Base-by-base conservation (phyloP, 305 asterid species). In the Fraxinus baroniana region DNA sequence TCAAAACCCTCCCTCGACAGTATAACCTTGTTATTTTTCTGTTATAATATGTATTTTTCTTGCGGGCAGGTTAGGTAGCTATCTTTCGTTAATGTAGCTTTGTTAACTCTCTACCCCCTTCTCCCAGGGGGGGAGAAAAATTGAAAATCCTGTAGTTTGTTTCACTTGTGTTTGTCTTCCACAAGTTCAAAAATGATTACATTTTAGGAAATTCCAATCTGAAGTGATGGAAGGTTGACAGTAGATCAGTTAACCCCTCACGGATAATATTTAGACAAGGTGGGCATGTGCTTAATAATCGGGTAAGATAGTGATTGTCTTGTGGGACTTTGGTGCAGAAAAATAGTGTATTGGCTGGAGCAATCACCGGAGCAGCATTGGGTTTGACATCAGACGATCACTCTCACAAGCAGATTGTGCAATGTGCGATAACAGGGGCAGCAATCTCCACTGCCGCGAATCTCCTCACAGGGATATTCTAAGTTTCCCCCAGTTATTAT, bases 371-470 rank as follows among this genome's bases (percentile, higher is more conserved):
- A 76, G 98, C 97, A 2, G 98, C 97, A 0, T 35, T 94, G 86
- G 94, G 97, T 0, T 78, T 94, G 36, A 94, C 97, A 0, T 8
- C 89, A 0, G 95, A 92, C 17, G 87, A 89, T 18, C 89, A 85
- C 60, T 92, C 97, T 5, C 98, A 93, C 10, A 95, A 94, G 80
- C 97, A 92, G 78, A 83, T 94, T 20, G 94, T 93, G 85, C 97
- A 93, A 79, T 90, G 91, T 74, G 98, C 94, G 3, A 91, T 93
- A 5, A 93, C 97, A 0, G 97, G 97, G 24, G 97, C 97, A 30
- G 98, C 98, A 2, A 84, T 94, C 49, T 94, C 98, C n/a, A 85
- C 95, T 6, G 98, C 97, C 0, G 98, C 98, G 0, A 93, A 93
- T 89, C 93, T 94, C 83, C 95, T 94, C 57, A 84, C 91, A 0